Base-by-base conservation (phyloP, 2,329 filamentous ascomycete species). In the Pseudocercospora crystallina region DNA sequence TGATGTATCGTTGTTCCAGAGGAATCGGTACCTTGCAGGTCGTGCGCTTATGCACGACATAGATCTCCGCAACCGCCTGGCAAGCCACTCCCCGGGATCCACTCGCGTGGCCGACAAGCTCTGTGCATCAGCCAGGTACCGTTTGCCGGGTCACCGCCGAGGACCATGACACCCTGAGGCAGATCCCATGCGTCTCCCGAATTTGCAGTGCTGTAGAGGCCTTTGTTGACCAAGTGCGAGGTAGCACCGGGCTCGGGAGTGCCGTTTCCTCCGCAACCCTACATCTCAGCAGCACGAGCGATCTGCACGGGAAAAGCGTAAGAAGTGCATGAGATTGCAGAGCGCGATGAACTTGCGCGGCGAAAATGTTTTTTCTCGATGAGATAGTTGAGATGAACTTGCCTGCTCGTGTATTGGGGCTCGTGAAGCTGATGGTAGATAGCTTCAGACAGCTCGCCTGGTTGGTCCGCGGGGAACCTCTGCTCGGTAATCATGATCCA, bases 101-200 rank as follows among this genome's bases (percentile, higher is more conserved):
- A 48, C 49, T 45, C 29, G 33, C 35, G 41, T 38, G 46, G 35
- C 30, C 39, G 49, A 47, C 43, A 52, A 52, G 43, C 49, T 43
- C 43, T 35, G 38, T 33, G 49, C 48, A 49, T 49, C 44, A 37
- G 43, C 45, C 40, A 52, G 36, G 44, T 48, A 48, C 50, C 45
- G 31, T 53, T 35, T 31, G 26, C 51, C 50, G 50, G 38, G 39
- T 43, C 46, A 43, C 38, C 46, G 39, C 46, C 46, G 46, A 42
- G 38, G 11, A 35, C 13, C 9, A 13, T 43, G 38, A 43, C 39
- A 15, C 37, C 31, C 13, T 29, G 38, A 48, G 31, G 15, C 39
- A 37, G 17, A 45, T 43, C 40, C 30, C 29, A 31, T 43, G 30
- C 26, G 7, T 3, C 20, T 26, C 20, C 20, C 20, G 20, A 4